phyloP scores from a whole-genome alignment of 805 yeast genomes.

The Torulaspora delbrueckii region DNA sequence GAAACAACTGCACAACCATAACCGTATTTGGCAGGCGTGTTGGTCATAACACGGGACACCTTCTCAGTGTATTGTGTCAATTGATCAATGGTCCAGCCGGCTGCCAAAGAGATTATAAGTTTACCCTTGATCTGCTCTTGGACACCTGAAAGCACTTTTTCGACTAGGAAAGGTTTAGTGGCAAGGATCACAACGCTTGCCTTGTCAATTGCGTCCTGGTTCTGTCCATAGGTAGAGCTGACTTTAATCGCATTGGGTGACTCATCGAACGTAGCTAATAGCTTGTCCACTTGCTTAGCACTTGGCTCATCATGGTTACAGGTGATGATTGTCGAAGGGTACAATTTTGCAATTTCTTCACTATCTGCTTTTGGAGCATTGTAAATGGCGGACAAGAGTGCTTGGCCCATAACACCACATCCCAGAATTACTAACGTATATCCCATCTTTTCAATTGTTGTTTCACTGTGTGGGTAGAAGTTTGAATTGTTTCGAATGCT shows the following conservation, averaged over 20 bases:
- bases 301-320: constrained; percentile 49
- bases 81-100: constrained; percentile 85
- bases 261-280: constrained; percentile 44
- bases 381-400: constrained; percentile 67
- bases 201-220: constrained; percentile 52
- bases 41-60: constrained; percentile 94
- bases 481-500: neutral
- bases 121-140: constrained; percentile 45
- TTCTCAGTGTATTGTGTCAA: constrained; percentile 46
- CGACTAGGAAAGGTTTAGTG: constrained; percentile 80
- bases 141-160: constrained; percentile 52
- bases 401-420: constrained; percentile 94
- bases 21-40: constrained; percentile 91
- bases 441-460: constrained; percentile 17
- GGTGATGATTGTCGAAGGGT: constrained; percentile 72
- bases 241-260: constrained; percentile 44
- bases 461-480: neutral
- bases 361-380: constrained; percentile 28
- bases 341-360: constrained; percentile 35
- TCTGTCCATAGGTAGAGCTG: constrained; percentile 49
- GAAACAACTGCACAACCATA: constrained; percentile 93
- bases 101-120: constrained; percentile 74
- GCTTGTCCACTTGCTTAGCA: constrained; percentile 46
- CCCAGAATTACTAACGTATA: constrained; percentile 78
- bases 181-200: constrained; percentile 76